Evolutionary conservation across 768 basidiomycete genomes (phyloP).

Genomic region (Termitomyces bulborhizus): DNA sequence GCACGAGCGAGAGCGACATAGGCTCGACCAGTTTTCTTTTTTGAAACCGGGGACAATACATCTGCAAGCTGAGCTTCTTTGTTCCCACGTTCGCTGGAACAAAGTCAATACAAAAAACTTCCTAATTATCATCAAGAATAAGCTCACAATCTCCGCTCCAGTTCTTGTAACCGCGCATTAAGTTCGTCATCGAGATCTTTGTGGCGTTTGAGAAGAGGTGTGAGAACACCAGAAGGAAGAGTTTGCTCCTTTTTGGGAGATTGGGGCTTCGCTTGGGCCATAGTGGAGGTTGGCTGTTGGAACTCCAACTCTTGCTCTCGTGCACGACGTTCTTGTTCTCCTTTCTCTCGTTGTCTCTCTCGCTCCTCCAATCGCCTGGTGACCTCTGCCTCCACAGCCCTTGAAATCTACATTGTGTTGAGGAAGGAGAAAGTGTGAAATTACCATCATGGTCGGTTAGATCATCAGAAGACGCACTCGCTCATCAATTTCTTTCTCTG

Average conservation of each 20-base stretch:
- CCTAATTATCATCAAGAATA: conserved; percentile 3
- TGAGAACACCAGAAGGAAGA: conserved; percentile 47
- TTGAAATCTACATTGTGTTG: conserved; percentile 47
- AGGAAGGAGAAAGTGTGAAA: background rate
- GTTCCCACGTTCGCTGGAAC: conserved; percentile 49
- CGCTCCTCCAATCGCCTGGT: conserved; percentile 55
- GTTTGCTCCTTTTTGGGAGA: conserved; percentile 31
- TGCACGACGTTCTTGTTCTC: conserved; percentile 29
- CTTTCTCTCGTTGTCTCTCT: conserved; percentile 31
- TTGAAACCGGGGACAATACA: conserved; percentile 63
- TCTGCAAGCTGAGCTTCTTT: conserved; percentile 57
- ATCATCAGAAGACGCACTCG: conserved; percentile 36
- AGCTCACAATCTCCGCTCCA: conserved; percentile 70
- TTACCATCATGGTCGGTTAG: background rate
- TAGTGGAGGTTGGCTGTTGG: conserved; percentile 14
- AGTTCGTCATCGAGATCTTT: conserved; percentile 67
- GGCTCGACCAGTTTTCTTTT: conserved; percentile 77
- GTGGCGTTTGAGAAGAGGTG: conserved; percentile 58
- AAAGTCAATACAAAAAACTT: background rate
- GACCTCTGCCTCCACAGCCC: conserved; percentile 70
- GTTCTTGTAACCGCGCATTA: conserved; percentile 54
- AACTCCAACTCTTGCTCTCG: conserved; percentile 24
- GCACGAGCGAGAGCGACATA: conserved; percentile 81
- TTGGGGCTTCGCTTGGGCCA: conserved; percentile 22
- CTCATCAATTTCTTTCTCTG: conserved; percentile 71